Conservation (phyloP, 1,139 yeast genomes). For the Pichia sp. region DNA sequence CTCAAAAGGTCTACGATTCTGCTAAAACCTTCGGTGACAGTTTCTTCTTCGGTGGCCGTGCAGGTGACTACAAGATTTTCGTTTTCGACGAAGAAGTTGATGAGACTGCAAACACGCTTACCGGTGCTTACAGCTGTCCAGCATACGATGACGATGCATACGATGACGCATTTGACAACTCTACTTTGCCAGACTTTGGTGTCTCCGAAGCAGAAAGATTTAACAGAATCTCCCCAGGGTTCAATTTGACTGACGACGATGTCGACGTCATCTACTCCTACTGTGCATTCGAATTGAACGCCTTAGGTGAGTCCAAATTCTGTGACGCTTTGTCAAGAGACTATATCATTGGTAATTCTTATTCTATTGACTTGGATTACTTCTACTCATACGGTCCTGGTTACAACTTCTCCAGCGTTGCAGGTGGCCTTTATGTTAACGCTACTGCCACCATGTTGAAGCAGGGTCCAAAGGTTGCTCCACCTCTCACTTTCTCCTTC, state of each 20-base stretch:
- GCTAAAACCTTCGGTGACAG: conserved; percentile 24
- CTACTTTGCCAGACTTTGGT: conserved; percentile 1
- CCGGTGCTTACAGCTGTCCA: conserved; percentile 11
- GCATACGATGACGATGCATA: conserved; percentile 4
- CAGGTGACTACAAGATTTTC: conserved; percentile 16
- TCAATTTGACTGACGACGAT: conserved; percentile 37
- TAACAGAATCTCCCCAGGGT: conserved; percentile 33
- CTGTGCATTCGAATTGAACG: conserved; percentile 52
- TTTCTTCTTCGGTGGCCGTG: conserved; percentile 18
- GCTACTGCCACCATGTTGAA: conserved; percentile 44
- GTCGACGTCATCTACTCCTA: conserved; percentile 37
- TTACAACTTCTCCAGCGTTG: conserved; percentile 37
- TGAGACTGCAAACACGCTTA: conserved; percentile 23
- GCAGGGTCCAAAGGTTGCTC: conserved; percentile 24
- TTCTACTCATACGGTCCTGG: conserved; percentile 53
- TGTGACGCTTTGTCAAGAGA: conserved; percentile 48
- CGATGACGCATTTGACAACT: not conserved
- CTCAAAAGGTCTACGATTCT: conserved; percentile 23
- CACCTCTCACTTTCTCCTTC: conserved; percentile 37
- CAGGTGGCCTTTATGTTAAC: conserved; percentile 45
- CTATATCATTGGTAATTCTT: conserved; percentile 43
- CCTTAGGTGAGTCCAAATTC: conserved; percentile 43
- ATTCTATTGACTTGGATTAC: conserved; percentile 40
- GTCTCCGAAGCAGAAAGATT: conserved; percentile 26
- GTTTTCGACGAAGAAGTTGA: conserved; percentile 21